A percentile compares a stretch with the other conserved stretches of the same genome.
These are phyloP conservation scores for Penicillium sp. DNA, from an alignment of 2,329 filamentous ascomycete genomes.

Conservation along the genomic window DNA sequence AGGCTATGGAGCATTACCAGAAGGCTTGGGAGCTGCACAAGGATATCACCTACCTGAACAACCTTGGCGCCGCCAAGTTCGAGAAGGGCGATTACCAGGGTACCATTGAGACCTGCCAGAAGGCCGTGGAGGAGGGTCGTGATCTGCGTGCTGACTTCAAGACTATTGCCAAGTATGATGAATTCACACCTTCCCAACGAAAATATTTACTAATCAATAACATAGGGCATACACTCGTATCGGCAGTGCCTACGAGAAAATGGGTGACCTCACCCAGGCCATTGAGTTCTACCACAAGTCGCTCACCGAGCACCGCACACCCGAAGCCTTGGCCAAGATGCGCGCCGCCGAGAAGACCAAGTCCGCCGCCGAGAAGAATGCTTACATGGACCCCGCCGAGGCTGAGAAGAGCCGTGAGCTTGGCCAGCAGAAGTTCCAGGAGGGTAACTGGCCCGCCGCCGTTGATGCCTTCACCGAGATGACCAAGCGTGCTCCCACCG, in stretches of 20 bases:
- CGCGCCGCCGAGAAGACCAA: conserved; percentile 87
- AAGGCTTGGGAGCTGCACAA: conserved; percentile 95
- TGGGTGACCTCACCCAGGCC: conserved; percentile 75
- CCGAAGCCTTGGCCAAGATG: conserved; percentile 90
- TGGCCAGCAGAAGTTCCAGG: conserved; percentile 97
- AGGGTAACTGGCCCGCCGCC: conserved; percentile 89
- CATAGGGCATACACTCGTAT: conserved; percentile 82
- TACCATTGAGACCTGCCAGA: conserved; percentile 80
- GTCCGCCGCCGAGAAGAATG: conserved; percentile 69
- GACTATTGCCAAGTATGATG: conserved; percentile 79
- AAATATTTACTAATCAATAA: conserved; percentile 10
- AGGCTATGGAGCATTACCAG: conserved; percentile 88
- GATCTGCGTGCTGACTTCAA: conserved; percentile 95
- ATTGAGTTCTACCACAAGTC: conserved; percentile 91
- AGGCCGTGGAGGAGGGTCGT: conserved; percentile 87
- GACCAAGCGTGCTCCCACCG: conserved; percentile 91
- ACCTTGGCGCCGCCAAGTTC: conserved; percentile 88
- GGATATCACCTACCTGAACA: conserved; percentile 97
- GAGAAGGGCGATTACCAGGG: conserved; percentile 94
- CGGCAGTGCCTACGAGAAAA: conserved; percentile 88
- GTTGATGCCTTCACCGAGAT: conserved; percentile 95
- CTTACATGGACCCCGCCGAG: conserved; percentile 87
- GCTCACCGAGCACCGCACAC: conserved; percentile 93
- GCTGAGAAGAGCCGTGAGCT: conserved; percentile 94
- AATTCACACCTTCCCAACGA: not conserved